Conservation (phyloP, 208 protist species). For the Acanthamoeba triangularis region DNA sequence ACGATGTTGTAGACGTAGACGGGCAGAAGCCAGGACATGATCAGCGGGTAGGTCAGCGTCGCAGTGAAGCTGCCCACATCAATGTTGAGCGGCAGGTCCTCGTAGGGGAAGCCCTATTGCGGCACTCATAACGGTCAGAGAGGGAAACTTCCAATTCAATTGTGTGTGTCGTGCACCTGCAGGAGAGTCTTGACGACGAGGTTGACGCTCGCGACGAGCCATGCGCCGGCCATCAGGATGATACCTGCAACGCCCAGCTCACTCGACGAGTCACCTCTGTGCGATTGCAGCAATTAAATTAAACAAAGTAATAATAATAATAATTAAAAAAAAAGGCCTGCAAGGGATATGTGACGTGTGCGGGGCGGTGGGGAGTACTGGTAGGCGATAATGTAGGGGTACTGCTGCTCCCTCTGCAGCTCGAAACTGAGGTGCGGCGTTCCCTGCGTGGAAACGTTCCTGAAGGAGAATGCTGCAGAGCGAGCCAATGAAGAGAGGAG, state of each 20-base stretch:
- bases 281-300: background rate
- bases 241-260: background rate
- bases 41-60: constrained; percentile 65
- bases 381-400: constrained; percentile 38
- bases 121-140: no score
- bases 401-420: constrained; percentile 35
- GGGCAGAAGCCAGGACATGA: constrained; percentile 73
- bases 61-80: constrained; percentile 66
- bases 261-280: background rate
- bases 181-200: background rate
- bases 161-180: background rate
- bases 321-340: background rate
- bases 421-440: constrained; percentile 50
- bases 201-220: constrained; percentile 10
- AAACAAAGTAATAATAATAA: background rate
- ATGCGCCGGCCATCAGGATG: constrained; percentile 57
- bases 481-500: background rate
- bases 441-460: constrained; percentile 1
- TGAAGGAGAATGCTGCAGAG: background rate
- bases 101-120: constrained; percentile 22
- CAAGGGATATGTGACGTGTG: background rate
- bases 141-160: background rate
- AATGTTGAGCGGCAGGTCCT: constrained; percentile 24
- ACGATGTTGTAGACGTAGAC: constrained; percentile 78
- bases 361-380: background rate